Base-by-base conservation (phyloP, 192 early-diverging fungal genomes). In the Coemansia guatemalensis region DNA sequence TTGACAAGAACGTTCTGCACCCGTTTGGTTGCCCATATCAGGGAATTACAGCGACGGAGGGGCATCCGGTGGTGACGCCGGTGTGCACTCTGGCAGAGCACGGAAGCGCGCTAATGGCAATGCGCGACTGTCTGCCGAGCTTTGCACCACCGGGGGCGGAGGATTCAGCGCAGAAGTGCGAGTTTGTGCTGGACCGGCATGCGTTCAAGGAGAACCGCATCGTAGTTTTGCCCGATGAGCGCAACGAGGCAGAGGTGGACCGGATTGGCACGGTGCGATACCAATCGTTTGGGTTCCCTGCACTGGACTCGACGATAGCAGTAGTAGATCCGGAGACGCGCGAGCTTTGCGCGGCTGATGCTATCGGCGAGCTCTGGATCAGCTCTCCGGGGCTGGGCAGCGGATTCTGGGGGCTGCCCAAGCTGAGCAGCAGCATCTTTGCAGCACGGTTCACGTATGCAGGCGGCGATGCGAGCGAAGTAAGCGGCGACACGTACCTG, bases 301-400 rank as follows among this genome's bases (percentile, higher is more conserved):
- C 73, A 5, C 64, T 81, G 9, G 32, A 53, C 21, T 83, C 85
- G 5, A 88, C 88, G 0, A 71, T 94, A 11, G 90, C 87, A 2
- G 85, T 95, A 44, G 92, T 95, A 0, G 89, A 95, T 58, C 91
- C 92, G 2, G 88, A 92, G 47, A 90, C 91, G 58, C 86, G 85
- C 14, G 85, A 87, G 20, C 72, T 95, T 27, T 91, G 88, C 47
- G 83, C 87, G 8, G 76, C 88, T 1, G 85, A 91, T 70, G 81
- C 85, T 1, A 85, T 93, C 56, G 93, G 93, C 48, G 93, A 95
- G 78, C 83, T 95, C n/a, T 93, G 92, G 91, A 82, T 93, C 8
- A 83, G 88, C 66, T 87, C 89, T 3, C 88, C 88, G 14, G 86
- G 83, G 25, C 74, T 95, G 44, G 85, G 87, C 8, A 84, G 83